phyloP scores from a whole-genome alignment of 176 grass and related monocot genomes.

The Triticum urartu region DNA sequence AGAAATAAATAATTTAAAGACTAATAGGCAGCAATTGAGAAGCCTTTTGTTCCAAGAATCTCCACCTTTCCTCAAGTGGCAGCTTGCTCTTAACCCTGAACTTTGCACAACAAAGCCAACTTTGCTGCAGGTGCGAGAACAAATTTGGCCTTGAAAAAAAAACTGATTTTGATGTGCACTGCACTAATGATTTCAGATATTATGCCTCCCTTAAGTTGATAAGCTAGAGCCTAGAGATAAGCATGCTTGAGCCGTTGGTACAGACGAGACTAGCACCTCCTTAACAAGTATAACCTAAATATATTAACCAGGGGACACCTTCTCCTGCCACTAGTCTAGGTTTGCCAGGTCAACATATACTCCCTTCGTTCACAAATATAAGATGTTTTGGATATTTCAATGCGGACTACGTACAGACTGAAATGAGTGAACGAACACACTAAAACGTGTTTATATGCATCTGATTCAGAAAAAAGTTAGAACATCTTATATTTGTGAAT shows the following conservation, averaged over 20 bases:
- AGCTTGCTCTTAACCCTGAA: slow-evolving; percentile 24
- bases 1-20: slow-evolving; percentile 34
- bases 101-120: slow-evolving; percentile 8
- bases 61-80: slow-evolving; percentile 58
- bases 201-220: slow-evolving; percentile 24
- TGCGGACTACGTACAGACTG: too few species aligned
- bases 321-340: slow-evolving; percentile 4
- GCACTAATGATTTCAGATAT: neutral
- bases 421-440: too few species aligned
- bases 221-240: slow-evolving; percentile 24
- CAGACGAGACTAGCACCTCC: neutral
- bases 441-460: too few species aligned
- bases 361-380: too few species aligned
- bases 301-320: slow-evolving; percentile 6
- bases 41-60: slow-evolving; percentile 44
- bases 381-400: too few species aligned
- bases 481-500: too few species aligned
- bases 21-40: slow-evolving; percentile 19
- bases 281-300: slow-evolving; percentile 14
- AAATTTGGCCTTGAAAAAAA: slow-evolving; percentile 31
- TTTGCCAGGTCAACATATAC: slow-evolving; percentile 15
- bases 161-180: slow-evolving; percentile 13
- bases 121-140: slow-evolving; percentile 21
- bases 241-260: slow-evolving; percentile 12
- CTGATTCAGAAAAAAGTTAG: too few species aligned